Base-by-base conservation (phyloP, 2,329 filamentous ascomycete species). In the Cladosporium phlei region DNA sequence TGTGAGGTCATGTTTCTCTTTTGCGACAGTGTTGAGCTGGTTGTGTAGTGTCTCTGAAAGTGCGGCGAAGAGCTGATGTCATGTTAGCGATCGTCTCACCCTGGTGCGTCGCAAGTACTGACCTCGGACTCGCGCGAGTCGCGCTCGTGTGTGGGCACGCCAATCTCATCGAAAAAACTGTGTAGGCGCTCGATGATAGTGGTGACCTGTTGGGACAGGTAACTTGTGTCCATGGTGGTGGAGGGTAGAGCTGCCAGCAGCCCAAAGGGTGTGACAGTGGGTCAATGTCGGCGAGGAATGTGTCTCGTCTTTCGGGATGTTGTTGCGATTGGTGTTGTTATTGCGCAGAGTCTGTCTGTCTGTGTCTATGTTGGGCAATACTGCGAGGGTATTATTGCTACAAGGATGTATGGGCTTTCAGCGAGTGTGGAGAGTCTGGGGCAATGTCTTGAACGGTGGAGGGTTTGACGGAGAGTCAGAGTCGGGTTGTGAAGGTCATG, bases 151-250 rank as follows among this genome's bases (percentile, higher is more conserved):
- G 74, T 82, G 21, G 91, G 81, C n/a, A 98, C 86, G 49, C 93
- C 93, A 62, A 98, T 98, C 65, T 98, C 91, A 67, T 98, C 93
- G 63, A 96, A 98, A 48, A 97, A 79, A 55, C 86, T 86, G 69
- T 97, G 91, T 51, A 98, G 79, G 70, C 96, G 89, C 67, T 81
- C 82, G 65, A 97, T 89, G 64, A 95, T 96, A 61, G 80, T 88
- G 57, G 88, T 93, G 71, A 98, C 88, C 79, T 97, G 93, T 67
- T 94, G 88, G 59, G 88, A 86, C 64, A 97, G 77, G 69, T 94
- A 94, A 66, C 86, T 88, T 49, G 90, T 88, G 70, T 96, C 90
- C 83, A 96, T 95, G 45, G 50, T 55, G 55, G n/a, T n/a, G n/a
- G n/a, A 38, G 34, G 30, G 37, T 25, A 37, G 22, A 25, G 56